Evolutionary conservation across 1,139 yeast genomes (phyloP), one percentile per base, ranked within the genome.

Genomic region (Sugiyamaella pinicola): DNA sequence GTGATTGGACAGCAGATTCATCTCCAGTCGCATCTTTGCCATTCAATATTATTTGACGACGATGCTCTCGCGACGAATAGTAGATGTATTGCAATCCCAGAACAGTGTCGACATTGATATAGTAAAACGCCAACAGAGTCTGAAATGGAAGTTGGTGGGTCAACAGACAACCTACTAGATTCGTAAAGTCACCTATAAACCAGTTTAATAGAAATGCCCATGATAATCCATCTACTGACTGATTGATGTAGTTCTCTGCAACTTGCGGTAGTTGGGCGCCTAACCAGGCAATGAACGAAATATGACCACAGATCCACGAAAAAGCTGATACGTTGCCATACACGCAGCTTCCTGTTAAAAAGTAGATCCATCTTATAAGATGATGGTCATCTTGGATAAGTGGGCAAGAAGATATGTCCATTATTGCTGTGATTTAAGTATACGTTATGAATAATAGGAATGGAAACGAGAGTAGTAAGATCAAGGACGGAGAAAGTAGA

Each of bases 181-280:
- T 87, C 10, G 93, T 75, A 22, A 86, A 75, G 67, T 93, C 99
- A 3, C 98, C 99, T 58, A 82, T 66, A 57, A 88, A 79, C 96
- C 97, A 90, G 53, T 86, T 81, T 17, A 80, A 58, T 4, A 93
- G 75, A 62, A 91, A 89, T 8, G 78, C 77, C n/a, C 86, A 80
- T 6, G 96, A 86, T 28, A 93, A 76, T 1, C 97, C 98, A 37
- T 85, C 95, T 1, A 95, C 96, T 0, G 95, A 85, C 64, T 87
- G 84, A 65, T 78, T 81, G 31, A 74, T 74, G 68, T 86, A 87
- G 64, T 91, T 91, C 63, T 84, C 82, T 55, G 83, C 70, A 17
- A 89, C 84, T 67, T 91, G 99, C 0, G 98, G 98, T 22, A 88
- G 70, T 66, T 88, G 95, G 0, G 97, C 96, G 62, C 90, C 83